A percentile compares a stretch with the other conserved stretches of the same genome.
Conservation (phyloP, 1,284 basidiomycete species). For the Malassezia furfur region DNA sequence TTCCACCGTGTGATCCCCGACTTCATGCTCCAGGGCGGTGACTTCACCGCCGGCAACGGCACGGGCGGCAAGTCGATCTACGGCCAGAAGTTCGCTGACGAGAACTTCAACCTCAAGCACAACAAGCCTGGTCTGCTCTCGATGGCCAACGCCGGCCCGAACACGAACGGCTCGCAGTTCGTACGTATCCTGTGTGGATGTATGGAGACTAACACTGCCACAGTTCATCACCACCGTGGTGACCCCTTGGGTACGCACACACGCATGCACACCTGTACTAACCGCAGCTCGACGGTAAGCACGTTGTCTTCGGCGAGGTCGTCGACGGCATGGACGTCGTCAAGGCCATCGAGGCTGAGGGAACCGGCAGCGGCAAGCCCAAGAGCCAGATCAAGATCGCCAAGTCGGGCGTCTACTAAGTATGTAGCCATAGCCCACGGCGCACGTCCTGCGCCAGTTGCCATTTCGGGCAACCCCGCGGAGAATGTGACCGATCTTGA, state of each 20-base stretch:
- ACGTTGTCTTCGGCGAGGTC: slow-evolving; percentile 39
- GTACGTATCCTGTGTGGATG: slow-evolving; percentile 7
- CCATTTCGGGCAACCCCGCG: too few species aligned
- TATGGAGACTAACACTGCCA: not conserved
- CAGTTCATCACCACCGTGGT: slow-evolving; percentile 43
- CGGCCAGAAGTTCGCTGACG: slow-evolving; percentile 39
- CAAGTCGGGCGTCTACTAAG: slow-evolving; percentile 41
- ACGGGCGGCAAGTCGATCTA: slow-evolving; percentile 49
- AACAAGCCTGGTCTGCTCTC: slow-evolving; percentile 27
- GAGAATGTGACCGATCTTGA: too few species aligned
- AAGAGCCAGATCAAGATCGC: slow-evolving; percentile 40
- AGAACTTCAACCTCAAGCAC: slow-evolving; percentile 40
- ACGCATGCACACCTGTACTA: slow-evolving; percentile 52
- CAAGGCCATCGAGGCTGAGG: slow-evolving; percentile 42
- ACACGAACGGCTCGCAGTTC: slow-evolving; percentile 43
- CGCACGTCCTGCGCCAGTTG: too few species aligned
- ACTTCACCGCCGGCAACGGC: slow-evolving; percentile 55
- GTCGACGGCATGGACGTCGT: slow-evolving; percentile 37
- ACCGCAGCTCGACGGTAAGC: slow-evolving; percentile 59
- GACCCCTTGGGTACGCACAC: slow-evolving; percentile 26
- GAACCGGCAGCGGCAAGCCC: slow-evolving; percentile 37
- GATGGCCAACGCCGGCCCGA: slow-evolving; percentile 31
- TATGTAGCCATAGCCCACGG: slow-evolving; percentile 12
- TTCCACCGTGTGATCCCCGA: slow-evolving; percentile 58
- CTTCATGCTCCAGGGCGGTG: slow-evolving; percentile 63